phyloP scores from a whole-genome alignment of 2,329 filamentous ascomycete species.

The Lachnellula subtilissima region DNA sequence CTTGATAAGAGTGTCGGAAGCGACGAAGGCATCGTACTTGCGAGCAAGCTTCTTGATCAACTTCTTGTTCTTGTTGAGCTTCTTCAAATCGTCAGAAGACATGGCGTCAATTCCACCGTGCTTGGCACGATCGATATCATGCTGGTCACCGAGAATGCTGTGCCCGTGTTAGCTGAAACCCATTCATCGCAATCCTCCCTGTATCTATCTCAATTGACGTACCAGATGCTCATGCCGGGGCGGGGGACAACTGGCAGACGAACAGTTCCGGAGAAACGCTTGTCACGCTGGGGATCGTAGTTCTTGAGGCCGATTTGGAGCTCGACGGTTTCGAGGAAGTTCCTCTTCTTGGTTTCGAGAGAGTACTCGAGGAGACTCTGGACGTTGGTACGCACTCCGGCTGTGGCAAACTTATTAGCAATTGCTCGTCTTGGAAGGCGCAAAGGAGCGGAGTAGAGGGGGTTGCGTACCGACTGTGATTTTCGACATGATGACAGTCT shows the following conservation, averaged over 20 bases:
- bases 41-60: slow-evolving; percentile 99
- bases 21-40: slow-evolving; percentile 99
- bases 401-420: slow-evolving; percentile 43
- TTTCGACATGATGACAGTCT: slow-evolving; percentile 86
- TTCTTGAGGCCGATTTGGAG: slow-evolving; percentile 94
- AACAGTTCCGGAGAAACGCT: slow-evolving; percentile 99
- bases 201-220: slow-evolving; percentile 30
- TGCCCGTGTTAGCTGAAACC: slow-evolving; percentile 27
- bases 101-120: slow-evolving; percentile 98
- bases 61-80: slow-evolving; percentile 99
- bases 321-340: slow-evolving; percentile 94
- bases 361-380: slow-evolving; percentile 93
- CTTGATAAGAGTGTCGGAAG: slow-evolving; percentile 97
- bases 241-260: slow-evolving; percentile 88
- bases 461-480: slow-evolving; percentile 64
- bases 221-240: slow-evolving; percentile 85
- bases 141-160: slow-evolving; percentile 83
- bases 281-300: slow-evolving; percentile 99
- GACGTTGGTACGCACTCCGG: slow-evolving; percentile 95
- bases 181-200: slow-evolving; percentile 6
- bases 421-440: slow-evolving; percentile 1
- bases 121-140: slow-evolving; percentile 99
- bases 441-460: not conserved
- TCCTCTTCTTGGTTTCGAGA: slow-evolving; percentile 91
- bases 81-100: slow-evolving; percentile 98